These are phyloP conservation scores for Borovskyia barvae DNA, from an alignment of 208 protist species.

Conservation along the genomic window DNA sequence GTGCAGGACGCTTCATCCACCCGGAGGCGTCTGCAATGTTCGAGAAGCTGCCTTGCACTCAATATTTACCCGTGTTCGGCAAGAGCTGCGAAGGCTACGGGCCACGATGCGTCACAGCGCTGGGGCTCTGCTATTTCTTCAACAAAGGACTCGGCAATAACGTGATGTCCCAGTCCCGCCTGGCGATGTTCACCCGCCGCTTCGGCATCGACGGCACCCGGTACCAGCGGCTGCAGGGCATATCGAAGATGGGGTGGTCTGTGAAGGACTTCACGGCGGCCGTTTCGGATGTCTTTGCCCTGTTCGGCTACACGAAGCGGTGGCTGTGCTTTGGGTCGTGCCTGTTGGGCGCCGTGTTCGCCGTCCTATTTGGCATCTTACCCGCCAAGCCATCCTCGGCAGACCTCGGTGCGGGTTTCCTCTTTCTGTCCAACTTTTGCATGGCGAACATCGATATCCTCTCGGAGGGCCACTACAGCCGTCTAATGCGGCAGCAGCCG, in stretches of 20 bases:
- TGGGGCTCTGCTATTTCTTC: slow-evolving; percentile 48
- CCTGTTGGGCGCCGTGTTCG: slow-evolving; percentile 33
- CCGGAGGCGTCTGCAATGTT: neutral
- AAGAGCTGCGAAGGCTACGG: slow-evolving; percentile 36
- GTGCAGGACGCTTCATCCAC: no score
- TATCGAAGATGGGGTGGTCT: slow-evolving; percentile 53
- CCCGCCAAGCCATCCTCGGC: slow-evolving; percentile 34
- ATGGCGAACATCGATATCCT: slow-evolving; percentile 75
- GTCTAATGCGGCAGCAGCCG: slow-evolving; percentile 43
- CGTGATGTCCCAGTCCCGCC: slow-evolving; percentile 27
- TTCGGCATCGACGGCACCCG: slow-evolving; percentile 35
- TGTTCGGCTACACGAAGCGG: slow-evolving; percentile 65
- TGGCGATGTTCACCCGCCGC: slow-evolving; percentile 49
- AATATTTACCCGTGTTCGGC: slow-evolving; percentile 43
- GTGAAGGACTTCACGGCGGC: slow-evolving; percentile 58
- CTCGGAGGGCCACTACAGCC: slow-evolving; percentile 70
- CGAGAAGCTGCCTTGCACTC: neutral
- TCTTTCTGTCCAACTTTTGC: slow-evolving; percentile 50
- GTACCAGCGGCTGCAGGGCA: slow-evolving; percentile 53
- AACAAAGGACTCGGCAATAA: slow-evolving; percentile 44
- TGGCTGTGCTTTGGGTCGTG: slow-evolving; percentile 55
- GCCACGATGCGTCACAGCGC: slow-evolving; percentile 26
- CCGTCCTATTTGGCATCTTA: slow-evolving; percentile 38
- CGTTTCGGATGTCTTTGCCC: slow-evolving; percentile 46
- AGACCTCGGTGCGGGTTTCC: slow-evolving; percentile 33